Evolutionary conservation across 1,284 basidiomycete genomes (phyloP), one percentile per base, ranked within the genome.

Genomic region (Athelia sp.): DNA sequence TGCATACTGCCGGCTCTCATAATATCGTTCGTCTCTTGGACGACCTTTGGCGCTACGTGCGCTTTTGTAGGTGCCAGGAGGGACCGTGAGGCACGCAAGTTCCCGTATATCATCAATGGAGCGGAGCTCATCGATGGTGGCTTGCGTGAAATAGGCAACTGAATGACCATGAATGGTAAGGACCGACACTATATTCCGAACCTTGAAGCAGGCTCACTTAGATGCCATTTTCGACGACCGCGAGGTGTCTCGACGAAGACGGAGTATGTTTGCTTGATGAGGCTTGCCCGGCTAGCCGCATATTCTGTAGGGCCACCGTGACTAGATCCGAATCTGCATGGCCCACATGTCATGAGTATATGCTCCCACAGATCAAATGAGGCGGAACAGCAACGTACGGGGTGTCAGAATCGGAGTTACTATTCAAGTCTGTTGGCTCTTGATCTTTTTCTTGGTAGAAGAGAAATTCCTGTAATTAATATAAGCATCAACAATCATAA

Each of bases 191-290:
- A 34, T n/a, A 42, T 48, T 45, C 21, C 18, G 32, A 45, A 49
- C 21, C 32, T 24, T 35, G 47, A 38, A 43, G 45, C 4, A 47
- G 40, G 69, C 83, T 51, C 60, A 88, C 86, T 89, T 29, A 90
- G 71, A 56, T 90, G 87, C 87, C 87, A 88, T 59, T 90, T 90
- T 54, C 82, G 75, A 52, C 77, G 75, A 26, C 84, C 84, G 50
- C 72, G 67, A 18, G 71, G 56, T 3, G 79, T 81, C 26, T 84
- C 74, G 36, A 87, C 82, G 55, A 75, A 84, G 26, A 87, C 85
- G 6, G 87, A 89, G 59, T 87, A 90, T 0, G 87, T 90, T 64
- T 90, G 87, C 60, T 90, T 90, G 50, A 87, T 76, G 26, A 90
- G 73, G 38, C 74, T 71, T 38, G 77, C 74, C 49, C 80, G 72